These are phyloP conservation scores for Niebla homalea DNA, from an alignment of 495 filamentous ascomycete genomes.

Conservation along the genomic window DNA sequence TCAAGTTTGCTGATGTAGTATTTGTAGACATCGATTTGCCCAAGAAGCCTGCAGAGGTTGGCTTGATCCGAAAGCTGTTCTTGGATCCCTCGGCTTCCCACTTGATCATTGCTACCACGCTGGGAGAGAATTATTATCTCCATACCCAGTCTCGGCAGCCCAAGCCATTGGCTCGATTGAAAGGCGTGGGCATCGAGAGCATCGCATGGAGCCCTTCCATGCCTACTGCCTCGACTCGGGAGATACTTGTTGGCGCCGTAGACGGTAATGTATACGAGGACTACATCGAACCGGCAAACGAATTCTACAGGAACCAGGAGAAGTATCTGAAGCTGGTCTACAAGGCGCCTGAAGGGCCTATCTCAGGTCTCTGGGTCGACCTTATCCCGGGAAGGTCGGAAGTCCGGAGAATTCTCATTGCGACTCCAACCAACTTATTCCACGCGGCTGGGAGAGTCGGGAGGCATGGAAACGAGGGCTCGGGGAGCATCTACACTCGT, in stretches of 20 bases:
- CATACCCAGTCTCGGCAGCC: slow-evolving; percentile 87
- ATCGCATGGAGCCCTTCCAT: slow-evolving; percentile 93
- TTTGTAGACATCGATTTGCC: slow-evolving; percentile 88
- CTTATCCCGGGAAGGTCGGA: slow-evolving; percentile 51
- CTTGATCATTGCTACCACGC: slow-evolving; percentile 76
- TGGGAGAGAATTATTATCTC: slow-evolving; percentile 94
- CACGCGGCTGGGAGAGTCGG: slow-evolving; percentile 69
- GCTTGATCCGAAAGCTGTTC: slow-evolving; percentile 88
- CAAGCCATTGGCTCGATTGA: slow-evolving; percentile 66
- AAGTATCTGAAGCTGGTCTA: slow-evolving; percentile 74
- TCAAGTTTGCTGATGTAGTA: background rate
- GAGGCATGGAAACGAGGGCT: slow-evolving; percentile 61
- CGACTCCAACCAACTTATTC: slow-evolving; percentile 58
- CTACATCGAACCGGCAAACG: slow-evolving; percentile 85
- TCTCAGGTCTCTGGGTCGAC: slow-evolving; percentile 77
- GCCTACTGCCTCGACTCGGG: slow-evolving; percentile 86
- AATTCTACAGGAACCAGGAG: slow-evolving; percentile 91
- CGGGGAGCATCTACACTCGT: slow-evolving; percentile 66
- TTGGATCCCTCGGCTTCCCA: slow-evolving; percentile 94
- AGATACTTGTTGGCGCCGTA: slow-evolving; percentile 83
- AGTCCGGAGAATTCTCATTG: slow-evolving; percentile 58
- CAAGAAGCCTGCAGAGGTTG: slow-evolving; percentile 79
- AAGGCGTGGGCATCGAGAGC: slow-evolving; percentile 74
- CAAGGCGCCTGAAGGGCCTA: slow-evolving; percentile 59
- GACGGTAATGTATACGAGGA: slow-evolving; percentile 93